Evolutionary conservation across 768 basidiomycete species (phyloP).

Genomic region (Kwoniella pini): DNA sequence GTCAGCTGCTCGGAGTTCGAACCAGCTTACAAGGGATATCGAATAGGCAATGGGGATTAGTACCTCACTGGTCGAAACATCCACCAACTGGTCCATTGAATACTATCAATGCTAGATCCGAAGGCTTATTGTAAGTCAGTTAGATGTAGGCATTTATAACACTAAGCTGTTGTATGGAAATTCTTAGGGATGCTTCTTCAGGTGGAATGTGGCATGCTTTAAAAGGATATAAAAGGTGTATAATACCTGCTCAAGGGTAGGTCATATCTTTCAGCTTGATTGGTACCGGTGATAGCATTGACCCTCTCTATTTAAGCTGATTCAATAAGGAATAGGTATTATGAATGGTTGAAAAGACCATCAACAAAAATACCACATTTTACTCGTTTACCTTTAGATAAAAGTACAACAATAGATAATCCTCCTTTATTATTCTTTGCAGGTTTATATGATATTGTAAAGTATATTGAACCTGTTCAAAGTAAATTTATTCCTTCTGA

Average conservation of each 20-base stretch:
- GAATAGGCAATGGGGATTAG: conserved; percentile 73
- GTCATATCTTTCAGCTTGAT: conserved; percentile 31
- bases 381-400: conserved; percentile 59
- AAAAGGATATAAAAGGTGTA: conserved; percentile 78
- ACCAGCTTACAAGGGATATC: neutral
- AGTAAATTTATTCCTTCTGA: conserved; percentile 34
- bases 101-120: conserved; percentile 87
- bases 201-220: conserved; percentile 80
- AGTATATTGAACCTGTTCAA: conserved; percentile 51
- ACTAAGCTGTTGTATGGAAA: too few species aligned
- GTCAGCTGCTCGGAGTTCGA: neutral
- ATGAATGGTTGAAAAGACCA: conserved; percentile 83
- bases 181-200: conserved; percentile 57
- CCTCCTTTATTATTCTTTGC: conserved; percentile 73
- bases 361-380: conserved; percentile 80
- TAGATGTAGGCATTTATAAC: too few species aligned
- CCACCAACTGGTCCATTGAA: conserved; percentile 63
- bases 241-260: conserved; percentile 78
- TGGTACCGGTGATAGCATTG: too few species aligned
- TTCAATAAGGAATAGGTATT: too few species aligned
- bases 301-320: too few species aligned
- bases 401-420: conserved; percentile 56
- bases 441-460: conserved; percentile 75
- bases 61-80: conserved; percentile 78
- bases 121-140: conserved; percentile 66